Conservation (phyloP, 2,329 filamentous ascomycete genomes). For the Dactylellina parvicollis region DNA sequence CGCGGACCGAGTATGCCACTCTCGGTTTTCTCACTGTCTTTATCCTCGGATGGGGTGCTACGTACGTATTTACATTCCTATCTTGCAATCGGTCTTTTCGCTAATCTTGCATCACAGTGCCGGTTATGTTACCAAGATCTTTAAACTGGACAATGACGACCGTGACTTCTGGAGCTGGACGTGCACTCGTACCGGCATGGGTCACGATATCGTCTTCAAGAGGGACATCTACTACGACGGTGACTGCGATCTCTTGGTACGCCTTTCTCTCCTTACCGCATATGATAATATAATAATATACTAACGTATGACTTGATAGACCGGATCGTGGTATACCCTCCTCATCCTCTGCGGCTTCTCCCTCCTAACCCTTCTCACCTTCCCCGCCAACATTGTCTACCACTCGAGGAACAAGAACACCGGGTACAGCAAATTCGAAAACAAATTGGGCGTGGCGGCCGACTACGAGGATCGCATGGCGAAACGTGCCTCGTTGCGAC, state of each 20-base stretch:
- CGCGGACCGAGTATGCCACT: slow-evolving; percentile 46
- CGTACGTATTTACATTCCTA: too few species aligned
- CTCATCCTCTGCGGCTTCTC: slow-evolving; percentile 50
- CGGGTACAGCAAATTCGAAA: slow-evolving; percentile 52
- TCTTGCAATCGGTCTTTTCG: too few species aligned
- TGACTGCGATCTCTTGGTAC: slow-evolving; percentile 50
- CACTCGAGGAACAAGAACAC: slow-evolving; percentile 48
- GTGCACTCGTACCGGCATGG: slow-evolving; percentile 43
- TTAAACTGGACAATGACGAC: slow-evolving; percentile 51
- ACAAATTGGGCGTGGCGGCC: slow-evolving; percentile 30
- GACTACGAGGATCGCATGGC: slow-evolving; percentile 36
- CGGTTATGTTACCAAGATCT: slow-evolving; percentile 50
- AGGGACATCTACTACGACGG: slow-evolving; percentile 51
- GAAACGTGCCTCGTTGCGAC: slow-evolving; percentile 12
- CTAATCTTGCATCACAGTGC: slow-evolving; percentile 30
- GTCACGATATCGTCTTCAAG: slow-evolving; percentile 53
- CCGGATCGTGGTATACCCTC: slow-evolving; percentile 48
- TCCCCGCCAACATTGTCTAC: slow-evolving; percentile 52
- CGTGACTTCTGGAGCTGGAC: slow-evolving; percentile 53
- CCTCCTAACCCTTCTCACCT: slow-evolving; percentile 39
- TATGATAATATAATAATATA: neutral
- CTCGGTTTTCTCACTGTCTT: slow-evolving; percentile 34
- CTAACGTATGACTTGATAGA: slow-evolving; percentile 21
- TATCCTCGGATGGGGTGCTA: slow-evolving; percentile 44
- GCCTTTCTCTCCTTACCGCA: neutral